Evolutionary conservation across 2,329 filamentous ascomycete genomes (phyloP), one percentile per base, ranked within the genome.

Genomic region (Ophiostoma montium): DNA sequence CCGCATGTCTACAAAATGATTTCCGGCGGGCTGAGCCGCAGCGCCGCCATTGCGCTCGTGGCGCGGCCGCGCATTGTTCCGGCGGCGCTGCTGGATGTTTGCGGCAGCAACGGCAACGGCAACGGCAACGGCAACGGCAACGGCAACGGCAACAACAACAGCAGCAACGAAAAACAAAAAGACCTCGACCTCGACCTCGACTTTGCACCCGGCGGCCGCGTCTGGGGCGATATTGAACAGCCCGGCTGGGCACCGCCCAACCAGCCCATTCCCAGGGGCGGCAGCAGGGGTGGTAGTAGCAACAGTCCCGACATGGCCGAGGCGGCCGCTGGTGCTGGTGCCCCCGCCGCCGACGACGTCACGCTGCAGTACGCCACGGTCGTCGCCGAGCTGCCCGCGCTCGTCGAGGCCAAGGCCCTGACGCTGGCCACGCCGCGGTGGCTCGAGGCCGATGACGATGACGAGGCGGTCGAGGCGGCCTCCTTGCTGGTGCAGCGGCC

Each of bases 321-420:
- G 13, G 15, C 23, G 23, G 23, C 8, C 19, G 30, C 38, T 3
- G 41, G 18, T 7, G 32, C 15, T 5, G 30, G 11, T 13, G 23
- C 18, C 30, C 30, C 42, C 1, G 69, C 75, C 9, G 84, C 92
- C 60, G 84, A 92, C 59, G 67, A 92, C 16, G 80, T 86, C 5
- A 79, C 86, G 59, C 67, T 96, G n/a, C 80, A 94, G 55, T 96
- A 94, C 63, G 75, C 73, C 57, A 79, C 80, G 2, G 86, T 98
- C 21, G 71, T 95, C 16, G 73, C 76, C 35, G 90, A 96, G 64
- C 71, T 98, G 21, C 86, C 89, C 1, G 83, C 94, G 60, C 72
- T 96, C 27, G 85, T 96, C 54, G 90, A 96, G 67, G 90, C 86
- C 10, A 90, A 90, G 63, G 90, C 88, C 1, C 78, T 95, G n/a